Evolutionary conservation across 2,329 filamentous ascomycete species (phyloP).

Genomic region (Ophiosphaerella herpotricha): DNA sequence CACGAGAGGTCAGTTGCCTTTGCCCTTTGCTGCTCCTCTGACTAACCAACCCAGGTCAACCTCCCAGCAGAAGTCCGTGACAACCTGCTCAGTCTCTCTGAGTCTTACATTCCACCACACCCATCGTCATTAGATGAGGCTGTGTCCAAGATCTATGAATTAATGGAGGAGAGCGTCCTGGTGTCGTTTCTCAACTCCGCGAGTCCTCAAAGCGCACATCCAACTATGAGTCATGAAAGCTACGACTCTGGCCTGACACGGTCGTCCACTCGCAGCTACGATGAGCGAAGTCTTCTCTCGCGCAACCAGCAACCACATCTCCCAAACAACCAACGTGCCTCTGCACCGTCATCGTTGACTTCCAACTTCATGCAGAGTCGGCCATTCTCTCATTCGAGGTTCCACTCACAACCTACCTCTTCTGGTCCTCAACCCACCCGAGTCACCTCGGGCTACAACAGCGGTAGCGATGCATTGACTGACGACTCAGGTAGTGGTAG

Average conservation of each 20-base stretch:
- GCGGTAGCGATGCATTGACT: constrained; percentile 51
- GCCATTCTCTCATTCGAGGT: constrained; percentile 43
- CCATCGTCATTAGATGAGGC: constrained; percentile 81
- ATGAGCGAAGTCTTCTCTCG: constrained; percentile 43
- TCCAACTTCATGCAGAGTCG: constrained; percentile 44
- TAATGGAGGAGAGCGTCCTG: constrained; percentile 97
- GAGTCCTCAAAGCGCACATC: constrained; percentile 54
- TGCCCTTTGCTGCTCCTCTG: background rate
- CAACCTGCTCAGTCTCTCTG: constrained; percentile 68
- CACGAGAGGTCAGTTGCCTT: constrained; percentile 36
- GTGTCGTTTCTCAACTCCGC: constrained; percentile 84
- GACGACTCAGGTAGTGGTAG: constrained; percentile 67
- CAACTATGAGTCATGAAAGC: constrained; percentile 49
- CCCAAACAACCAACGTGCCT: constrained; percentile 44
- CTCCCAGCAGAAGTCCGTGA: constrained; percentile 85
- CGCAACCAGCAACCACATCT: constrained; percentile 36
- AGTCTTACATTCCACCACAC: constrained; percentile 66
- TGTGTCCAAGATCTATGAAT: constrained; percentile 85
- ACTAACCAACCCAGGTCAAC: constrained; percentile 58
- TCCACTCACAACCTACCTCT: constrained; percentile 44
- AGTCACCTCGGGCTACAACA: constrained; percentile 47
- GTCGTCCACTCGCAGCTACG: constrained; percentile 47
- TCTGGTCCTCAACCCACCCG: constrained; percentile 35
- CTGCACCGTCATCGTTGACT: constrained; percentile 46
- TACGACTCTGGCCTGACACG: constrained; percentile 46